These are phyloP conservation scores for Irpex rosettiformis DNA, from an alignment of 1,284 basidiomycete species.

Conservation along the genomic window DNA sequence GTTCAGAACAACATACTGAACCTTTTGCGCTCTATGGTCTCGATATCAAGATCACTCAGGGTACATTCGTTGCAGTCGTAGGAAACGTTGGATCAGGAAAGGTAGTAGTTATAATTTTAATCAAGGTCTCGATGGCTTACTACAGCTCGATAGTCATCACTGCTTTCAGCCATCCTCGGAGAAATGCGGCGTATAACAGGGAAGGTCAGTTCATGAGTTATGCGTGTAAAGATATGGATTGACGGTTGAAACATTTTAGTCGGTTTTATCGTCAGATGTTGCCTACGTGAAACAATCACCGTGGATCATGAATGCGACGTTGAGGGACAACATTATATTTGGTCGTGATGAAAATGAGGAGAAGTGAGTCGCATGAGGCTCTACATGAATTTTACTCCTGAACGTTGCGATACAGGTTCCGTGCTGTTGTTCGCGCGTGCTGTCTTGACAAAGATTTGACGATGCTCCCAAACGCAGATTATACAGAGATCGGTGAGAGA, in stretches of 20 bases:
- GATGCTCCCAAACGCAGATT: slow-evolving; percentile 61
- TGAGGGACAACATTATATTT: slow-evolving; percentile 67
- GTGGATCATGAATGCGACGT: slow-evolving; percentile 77
- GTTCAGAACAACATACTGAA: slow-evolving; percentile 36
- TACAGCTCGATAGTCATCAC: slow-evolving; percentile 45
- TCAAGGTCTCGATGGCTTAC: too few relatives aligned
- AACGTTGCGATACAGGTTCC: too few relatives aligned
- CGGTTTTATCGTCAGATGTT: slow-evolving; percentile 62
- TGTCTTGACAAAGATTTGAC: slow-evolving; percentile 62
- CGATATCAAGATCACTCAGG: slow-evolving; percentile 52
- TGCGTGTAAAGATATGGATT: too few relatives aligned
- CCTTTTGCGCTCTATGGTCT: slow-evolving; percentile 63
- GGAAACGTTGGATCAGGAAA: slow-evolving; percentile 75
- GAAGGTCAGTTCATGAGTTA: too few relatives aligned
- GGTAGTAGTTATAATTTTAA: too few relatives aligned
- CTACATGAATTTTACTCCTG: too few relatives aligned
- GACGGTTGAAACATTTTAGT: too few relatives aligned
- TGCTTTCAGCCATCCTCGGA: slow-evolving; percentile 71
- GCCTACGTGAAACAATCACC: slow-evolving; percentile 77
- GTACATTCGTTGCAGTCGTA: slow-evolving; percentile 69
- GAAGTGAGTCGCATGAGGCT: too few relatives aligned
- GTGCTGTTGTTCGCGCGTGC: slow-evolving; percentile 57
- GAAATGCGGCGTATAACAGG: slow-evolving; percentile 73
- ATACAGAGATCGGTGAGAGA: slow-evolving; percentile 84
- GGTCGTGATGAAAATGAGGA: slow-evolving; percentile 55